Conservation (phyloP, 2,329 filamentous ascomycete species). For the Fusarium oligoseptatum region DNA sequence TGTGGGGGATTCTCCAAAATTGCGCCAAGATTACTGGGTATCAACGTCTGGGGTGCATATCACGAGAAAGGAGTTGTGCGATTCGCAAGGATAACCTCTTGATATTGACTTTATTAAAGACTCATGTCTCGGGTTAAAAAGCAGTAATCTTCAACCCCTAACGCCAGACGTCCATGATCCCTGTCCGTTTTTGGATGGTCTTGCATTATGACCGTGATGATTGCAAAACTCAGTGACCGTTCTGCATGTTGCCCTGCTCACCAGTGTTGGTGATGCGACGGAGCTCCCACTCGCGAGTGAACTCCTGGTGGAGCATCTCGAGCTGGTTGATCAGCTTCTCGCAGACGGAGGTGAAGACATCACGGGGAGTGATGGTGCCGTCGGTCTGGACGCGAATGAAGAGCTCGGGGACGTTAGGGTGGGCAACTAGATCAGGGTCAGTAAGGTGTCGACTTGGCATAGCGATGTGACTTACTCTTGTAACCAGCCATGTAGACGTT, state of each 20-base stretch:
- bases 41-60: conserved; percentile 19
- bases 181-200: conserved; percentile 29
- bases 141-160: conserved; percentile 42
- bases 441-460: not conserved
- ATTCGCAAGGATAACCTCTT: conserved; percentile 26
- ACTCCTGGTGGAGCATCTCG: conserved; percentile 84
- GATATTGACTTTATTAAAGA: conserved; percentile 34
- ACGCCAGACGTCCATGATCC: conserved; percentile 45
- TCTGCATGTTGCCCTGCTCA: conserved; percentile 64
- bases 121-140: conserved; percentile 36
- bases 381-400: conserved; percentile 91
- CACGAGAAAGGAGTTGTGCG: conserved; percentile 14
- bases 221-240: conserved; percentile 47
- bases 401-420: conserved; percentile 72
- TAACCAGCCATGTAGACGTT: conserved; percentile 94
- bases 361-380: conserved; percentile 87
- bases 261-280: conserved; percentile 84
- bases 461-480: conserved; percentile 72
- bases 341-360: conserved; percentile 85
- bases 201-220: conserved; percentile 15
- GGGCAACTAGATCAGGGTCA: conserved; percentile 57
- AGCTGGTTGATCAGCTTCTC: conserved; percentile 86
- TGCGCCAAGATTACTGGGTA: not conserved
- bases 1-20: not conserved
- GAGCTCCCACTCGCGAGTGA: conserved; percentile 92